Base-by-base conservation (phyloP, 805 yeast genomes). In the Candida morakotiae region DNA sequence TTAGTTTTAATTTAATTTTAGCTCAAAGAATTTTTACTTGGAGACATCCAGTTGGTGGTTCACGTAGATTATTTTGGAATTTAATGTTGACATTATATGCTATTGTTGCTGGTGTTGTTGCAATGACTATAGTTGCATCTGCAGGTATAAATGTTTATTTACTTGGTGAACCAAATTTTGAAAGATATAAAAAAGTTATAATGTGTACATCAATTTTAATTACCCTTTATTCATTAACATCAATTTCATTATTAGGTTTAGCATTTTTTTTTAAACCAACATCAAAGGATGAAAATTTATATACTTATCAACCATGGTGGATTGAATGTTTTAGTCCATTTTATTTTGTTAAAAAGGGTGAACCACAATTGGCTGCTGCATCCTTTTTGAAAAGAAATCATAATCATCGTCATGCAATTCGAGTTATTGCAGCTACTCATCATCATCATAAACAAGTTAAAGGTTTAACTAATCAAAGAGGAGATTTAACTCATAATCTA, bases 261-360 rank as follows among this genome's bases (percentile, higher is more conserved):
- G 77, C 88, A 1, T 83, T 63, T 50, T 40, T 71, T 28, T 60
- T 79, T 48, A 73, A 73, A 43, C 79, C 87, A 15, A 75, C 84
- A 5, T 41, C 61, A 23, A 62, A 58, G 26, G 77, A 77, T 42
- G 70, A 68, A 43, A 54, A 61, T 28, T 65, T 80, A 26, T 69
- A 74, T 47, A 77, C 79, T 44, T 83, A 77, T 54, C 85, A 79
- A 53, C 87, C 94, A 25, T 80, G 81, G 73, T 84, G 93, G 93
- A 79, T 84, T 50, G 79, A 79, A 54, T 70, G 77, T 4, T 81
- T 83, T 47, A 51, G 61, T 17, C 70, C 80, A 13, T 60, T 65
- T 34, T 84, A 83, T 57, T 83, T 69, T 58, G 81, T 80, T 10
- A 66, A 68, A 43, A 71, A 69, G 40, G 68, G 69, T 35, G 75